A percentile compares a stretch with the other conserved stretches of the same genome.
Conservation (phyloP, 352 stramenopile species). For the Globisporangium barbulae region DNA sequence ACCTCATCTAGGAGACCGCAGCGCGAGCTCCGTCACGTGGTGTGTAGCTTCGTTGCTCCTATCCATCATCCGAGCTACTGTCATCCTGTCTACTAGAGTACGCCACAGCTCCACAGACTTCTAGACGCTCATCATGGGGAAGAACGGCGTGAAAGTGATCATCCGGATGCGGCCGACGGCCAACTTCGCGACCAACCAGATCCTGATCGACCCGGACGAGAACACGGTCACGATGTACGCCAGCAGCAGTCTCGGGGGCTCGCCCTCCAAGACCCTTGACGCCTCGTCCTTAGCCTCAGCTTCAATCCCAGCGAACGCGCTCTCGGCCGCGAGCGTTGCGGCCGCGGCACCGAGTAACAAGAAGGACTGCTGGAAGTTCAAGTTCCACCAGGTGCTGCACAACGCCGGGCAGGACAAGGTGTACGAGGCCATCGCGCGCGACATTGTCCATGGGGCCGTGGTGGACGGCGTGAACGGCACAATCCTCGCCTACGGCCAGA, state of each 20-base stretch:
- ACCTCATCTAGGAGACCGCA: too few relatives aligned
- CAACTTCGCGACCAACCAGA: constrained; percentile 69
- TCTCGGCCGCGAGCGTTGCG: constrained; percentile 12
- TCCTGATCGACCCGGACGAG: constrained; percentile 78
- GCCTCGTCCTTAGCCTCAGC: neutral
- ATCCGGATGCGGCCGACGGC: constrained; percentile 79
- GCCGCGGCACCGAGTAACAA: constrained; percentile 55
- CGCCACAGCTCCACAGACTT: neutral
- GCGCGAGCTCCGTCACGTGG: too few relatives aligned
- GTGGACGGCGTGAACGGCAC: constrained; percentile 89
- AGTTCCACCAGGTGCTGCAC: constrained; percentile 92
- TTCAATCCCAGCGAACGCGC: neutral
- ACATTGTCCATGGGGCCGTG: constrained; percentile 86
- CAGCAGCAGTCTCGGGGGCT: constrained; percentile 12
- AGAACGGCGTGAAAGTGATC: constrained; percentile 81
- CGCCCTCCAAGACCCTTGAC: constrained; percentile 29
- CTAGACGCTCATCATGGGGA: constrained; percentile 25
- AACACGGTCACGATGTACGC: constrained; percentile 64
- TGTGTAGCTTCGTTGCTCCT: too few relatives aligned
- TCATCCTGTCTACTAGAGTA: neutral
- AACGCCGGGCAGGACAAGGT: constrained; percentile 89
- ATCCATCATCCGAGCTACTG: too few relatives aligned
- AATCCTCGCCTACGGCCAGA: constrained; percentile 89
- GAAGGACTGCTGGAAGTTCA: constrained; percentile 87
- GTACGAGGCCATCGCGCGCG: constrained; percentile 85